Base-by-base conservation (phyloP, 163 green algal species). In the Scenedesmus sp. region DNA sequence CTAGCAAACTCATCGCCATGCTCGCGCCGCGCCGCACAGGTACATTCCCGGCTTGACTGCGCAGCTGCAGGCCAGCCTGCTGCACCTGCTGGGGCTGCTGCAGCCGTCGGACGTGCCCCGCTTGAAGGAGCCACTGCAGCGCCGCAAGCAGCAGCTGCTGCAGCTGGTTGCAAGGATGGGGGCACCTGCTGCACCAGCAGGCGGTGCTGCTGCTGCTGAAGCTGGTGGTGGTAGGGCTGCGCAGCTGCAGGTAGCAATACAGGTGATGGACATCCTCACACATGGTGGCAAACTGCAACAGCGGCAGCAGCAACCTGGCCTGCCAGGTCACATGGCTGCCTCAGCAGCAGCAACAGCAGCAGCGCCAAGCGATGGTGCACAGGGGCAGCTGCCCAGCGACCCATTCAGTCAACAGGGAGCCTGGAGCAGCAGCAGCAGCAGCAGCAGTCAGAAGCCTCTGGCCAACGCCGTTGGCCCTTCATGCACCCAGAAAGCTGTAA, bases 11-110 rank as follows among this genome's bases (percentile, higher is more conserved):
- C 2, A 1, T 46, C 30, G 9, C 72, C 51, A 26, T 37, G 44
- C 51, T 13, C 6, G 22, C 12, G 61, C 43, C 16, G 40, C 40
- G 7, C 79, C 73, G 44, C 26, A 30, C 42, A 93, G 93, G n/a
- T 96, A 96, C 65, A 85, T 93, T 10, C 85, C 93, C 20, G 92
- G 78, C 15, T 65, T 97, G 44, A 49, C 76, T 4, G 40, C 37
- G 6, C 91, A 95, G 94, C 87, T 97, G 61, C 87, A 92, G 26
- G 44, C 56, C 0, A 94, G 94, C 40, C 89, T 97, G 72, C 81
- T 96, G 85, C 95, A 95, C 82, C 56, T 96, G 80, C 88, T 97
- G 49, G 80, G 86, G 35, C 56, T 97, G 76, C 73, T 81, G 89
- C 89, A 87, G 73, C 53, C 42, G 2, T 46, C 72, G 22, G 84